Evolutionary conservation across 768 basidiomycete genomes (phyloP), one percentile per base, ranked within the genome.

Genomic region (Hypholoma fasciculare): DNA sequence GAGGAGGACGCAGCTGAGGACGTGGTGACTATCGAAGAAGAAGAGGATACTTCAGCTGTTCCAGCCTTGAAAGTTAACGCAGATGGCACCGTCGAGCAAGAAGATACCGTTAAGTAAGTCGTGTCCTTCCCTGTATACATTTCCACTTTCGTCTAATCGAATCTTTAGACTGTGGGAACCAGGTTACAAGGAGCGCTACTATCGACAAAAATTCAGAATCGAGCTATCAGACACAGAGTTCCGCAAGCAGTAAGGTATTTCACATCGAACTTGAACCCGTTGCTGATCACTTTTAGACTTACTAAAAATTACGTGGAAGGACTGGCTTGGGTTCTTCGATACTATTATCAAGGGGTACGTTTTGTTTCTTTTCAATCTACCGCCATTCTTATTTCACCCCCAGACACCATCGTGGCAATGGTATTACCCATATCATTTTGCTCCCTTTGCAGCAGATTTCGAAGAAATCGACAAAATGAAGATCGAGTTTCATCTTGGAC

Each of bases 401-500:
- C 48, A 90, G 93, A 86, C 92, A 7, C 91, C 92, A 3, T 97
- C 96, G 2, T 98, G 96, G 96, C 87, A 95, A 67, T 99, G 97
- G 97, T 99, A 90, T 75, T 98, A 98, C 71, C 97, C 97, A 1
- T 96, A 90, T 67, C 97, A 99, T 73, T 99, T 97, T 71, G 94
- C 97, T 12, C 97, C 97, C 0, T 99, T 99, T 71, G 97, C 97
- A 7, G 88, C 89, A 59, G 97, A 99, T 72, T 98, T 98, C 63
- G 82, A 83, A 56, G 87, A 91, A 46, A 78, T 96, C 48, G 82
- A 81, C 37, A 79, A 86, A 61, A 86, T 96, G 84, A 76, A 93
- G 38, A 86, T 98, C 69, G 72, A 78, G 38, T 98, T 98, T 67
- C 82, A 83, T 4, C 69, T 85, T 23, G 93, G 95, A 6, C 81